Percentiles rank a stretch among this genome's conserved stretches.
phyloP scores from a whole-genome alignment of 139 green algal genomes.

The Chlorella vulgaris region DNA sequence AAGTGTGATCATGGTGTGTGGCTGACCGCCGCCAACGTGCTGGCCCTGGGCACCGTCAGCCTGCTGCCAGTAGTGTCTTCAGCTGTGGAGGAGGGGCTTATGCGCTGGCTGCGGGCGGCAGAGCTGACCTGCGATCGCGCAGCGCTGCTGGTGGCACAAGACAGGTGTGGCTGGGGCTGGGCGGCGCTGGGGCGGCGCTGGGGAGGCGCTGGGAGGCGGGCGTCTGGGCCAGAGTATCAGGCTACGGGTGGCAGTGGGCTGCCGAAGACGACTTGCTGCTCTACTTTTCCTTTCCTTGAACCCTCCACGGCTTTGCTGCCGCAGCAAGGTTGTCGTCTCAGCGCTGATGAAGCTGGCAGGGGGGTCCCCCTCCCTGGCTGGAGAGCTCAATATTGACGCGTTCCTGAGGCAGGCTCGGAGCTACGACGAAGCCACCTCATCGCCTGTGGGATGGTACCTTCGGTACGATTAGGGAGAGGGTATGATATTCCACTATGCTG shows the following conservation, averaged over 20 bases:
- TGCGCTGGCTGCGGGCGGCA: conserved; percentile 88
- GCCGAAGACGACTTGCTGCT: too few species aligned
- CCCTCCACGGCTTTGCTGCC: background rate
- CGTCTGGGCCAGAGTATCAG: too few species aligned
- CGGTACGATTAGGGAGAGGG: conserved; percentile 41
- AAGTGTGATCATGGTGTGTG: conserved; percentile 96
- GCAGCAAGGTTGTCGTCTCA: conserved; percentile 69
- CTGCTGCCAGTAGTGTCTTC: conserved; percentile 69
- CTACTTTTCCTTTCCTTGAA: background rate
- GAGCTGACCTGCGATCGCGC: conserved; percentile 97
- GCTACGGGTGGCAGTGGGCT: too few species aligned
- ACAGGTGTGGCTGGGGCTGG: background rate
- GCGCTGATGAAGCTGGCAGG: conserved; percentile 97
- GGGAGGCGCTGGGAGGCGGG: background rate
- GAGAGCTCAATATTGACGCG: conserved; percentile 93
- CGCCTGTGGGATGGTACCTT: conserved; percentile 83
- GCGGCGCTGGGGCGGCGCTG: background rate
- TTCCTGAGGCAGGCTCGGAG: conserved; percentile 88
- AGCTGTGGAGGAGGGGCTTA: conserved; percentile 70
- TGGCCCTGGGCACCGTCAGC: conserved; percentile 80
- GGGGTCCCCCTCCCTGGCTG: conserved; percentile 75
- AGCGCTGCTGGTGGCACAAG: conserved; percentile 88
- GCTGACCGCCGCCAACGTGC: conserved; percentile 91
- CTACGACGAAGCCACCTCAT: conserved; percentile 85
- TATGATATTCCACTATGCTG: too few species aligned